Percentiles rank a stretch among this genome's conserved stretches.
These are phyloP conservation scores for Suhomyces yuchorum DNA, from an alignment of 1,139 yeast genomes.

Conservation along the genomic window DNA sequence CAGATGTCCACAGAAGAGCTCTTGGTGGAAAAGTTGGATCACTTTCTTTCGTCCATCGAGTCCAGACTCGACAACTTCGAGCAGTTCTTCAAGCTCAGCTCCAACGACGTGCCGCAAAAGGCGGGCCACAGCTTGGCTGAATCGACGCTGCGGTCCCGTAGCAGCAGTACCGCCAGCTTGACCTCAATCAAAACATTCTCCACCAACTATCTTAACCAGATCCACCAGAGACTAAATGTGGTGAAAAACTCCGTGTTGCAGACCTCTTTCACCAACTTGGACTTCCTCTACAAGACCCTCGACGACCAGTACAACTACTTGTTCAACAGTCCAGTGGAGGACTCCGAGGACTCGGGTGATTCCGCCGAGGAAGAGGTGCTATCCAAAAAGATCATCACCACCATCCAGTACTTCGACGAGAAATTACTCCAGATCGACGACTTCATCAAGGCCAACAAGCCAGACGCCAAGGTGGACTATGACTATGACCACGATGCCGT, in stretches of 20 bases:
- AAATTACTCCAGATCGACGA: constrained; percentile 55
- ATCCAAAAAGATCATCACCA: constrained; percentile 50
- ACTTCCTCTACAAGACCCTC: constrained; percentile 49
- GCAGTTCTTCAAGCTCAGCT: constrained; percentile 44
- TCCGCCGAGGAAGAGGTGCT: constrained; percentile 30
- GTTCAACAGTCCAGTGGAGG: constrained; percentile 26
- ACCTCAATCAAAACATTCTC: constrained; percentile 37
- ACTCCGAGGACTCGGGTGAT: constrained; percentile 11
- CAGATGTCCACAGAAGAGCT: constrained; percentile 42
- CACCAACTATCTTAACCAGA: constrained; percentile 36
- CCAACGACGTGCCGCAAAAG: constrained; percentile 18
- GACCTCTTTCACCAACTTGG: constrained; percentile 47
- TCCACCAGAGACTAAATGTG: constrained; percentile 46
- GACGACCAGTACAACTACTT: constrained; percentile 59
- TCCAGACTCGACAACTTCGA: constrained; percentile 54
- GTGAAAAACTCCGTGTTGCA: constrained; percentile 47
- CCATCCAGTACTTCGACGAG: constrained; percentile 58
- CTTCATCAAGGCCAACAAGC: constrained; percentile 42
- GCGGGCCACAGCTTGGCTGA: constrained; percentile 8
- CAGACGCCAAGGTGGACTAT: constrained; percentile 33
- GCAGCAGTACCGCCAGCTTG: constrained; percentile 33
- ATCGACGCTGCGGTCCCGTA: constrained; percentile 24
- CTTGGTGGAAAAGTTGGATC: constrained; percentile 53
- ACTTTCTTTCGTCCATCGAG: constrained; percentile 56
- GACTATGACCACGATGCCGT: constrained; percentile 23